A percentile compares a stretch with the other conserved stretches of the same genome.
Evolutionary conservation across 2,329 filamentous ascomycete species (phyloP).

Genomic region (Hypoxylon sp.): DNA sequence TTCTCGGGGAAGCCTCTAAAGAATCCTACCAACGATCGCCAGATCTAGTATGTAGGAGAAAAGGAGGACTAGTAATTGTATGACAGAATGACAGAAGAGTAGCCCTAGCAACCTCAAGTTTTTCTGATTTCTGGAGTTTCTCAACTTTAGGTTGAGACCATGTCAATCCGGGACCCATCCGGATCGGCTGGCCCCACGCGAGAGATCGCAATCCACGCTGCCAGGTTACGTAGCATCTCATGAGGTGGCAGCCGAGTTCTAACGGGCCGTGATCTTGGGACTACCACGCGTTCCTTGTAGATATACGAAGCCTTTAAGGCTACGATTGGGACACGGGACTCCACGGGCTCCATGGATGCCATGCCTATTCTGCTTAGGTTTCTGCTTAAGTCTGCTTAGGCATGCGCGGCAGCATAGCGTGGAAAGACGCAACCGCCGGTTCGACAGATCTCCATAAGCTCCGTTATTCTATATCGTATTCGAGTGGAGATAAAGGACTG

Average conservation of each 20-base stretch:
- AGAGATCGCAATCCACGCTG: slow-evolving; percentile 19
- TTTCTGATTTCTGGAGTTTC: slow-evolving; percentile 8
- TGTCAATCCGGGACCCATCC: slow-evolving; percentile 28
- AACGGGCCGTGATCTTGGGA: slow-evolving; percentile 25
- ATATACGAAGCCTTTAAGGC: slow-evolving; percentile 9
- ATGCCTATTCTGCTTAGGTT: background rate
- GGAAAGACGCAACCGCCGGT: slow-evolving; percentile 18
- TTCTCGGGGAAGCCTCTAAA: background rate
- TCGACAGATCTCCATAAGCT: slow-evolving; percentile 19
- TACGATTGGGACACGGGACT: background rate
- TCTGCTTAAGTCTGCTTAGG: background rate
- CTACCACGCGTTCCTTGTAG: background rate
- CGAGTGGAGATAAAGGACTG: slow-evolving; percentile 34
- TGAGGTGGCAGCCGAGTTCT: slow-evolving; percentile 9
- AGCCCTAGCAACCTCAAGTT: slow-evolving; percentile 4
- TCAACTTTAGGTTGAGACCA: slow-evolving; percentile 18
- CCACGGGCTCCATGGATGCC: slow-evolving; percentile 4
- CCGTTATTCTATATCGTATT: slow-evolving; percentile 35
- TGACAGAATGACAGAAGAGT: slow-evolving; percentile 15
- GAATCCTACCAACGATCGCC: slow-evolving; percentile 9
- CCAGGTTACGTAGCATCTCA: slow-evolving; percentile 31
- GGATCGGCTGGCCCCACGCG: slow-evolving; percentile 30
- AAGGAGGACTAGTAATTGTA: slow-evolving; percentile 5
- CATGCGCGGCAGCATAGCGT: background rate
- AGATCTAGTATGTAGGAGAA: slow-evolving; percentile 12